Evolutionary conservation across 306 rosid genomes (phyloP), one percentile per base, ranked within the genome.

Genomic region (Quillaja saponaria): DNA sequence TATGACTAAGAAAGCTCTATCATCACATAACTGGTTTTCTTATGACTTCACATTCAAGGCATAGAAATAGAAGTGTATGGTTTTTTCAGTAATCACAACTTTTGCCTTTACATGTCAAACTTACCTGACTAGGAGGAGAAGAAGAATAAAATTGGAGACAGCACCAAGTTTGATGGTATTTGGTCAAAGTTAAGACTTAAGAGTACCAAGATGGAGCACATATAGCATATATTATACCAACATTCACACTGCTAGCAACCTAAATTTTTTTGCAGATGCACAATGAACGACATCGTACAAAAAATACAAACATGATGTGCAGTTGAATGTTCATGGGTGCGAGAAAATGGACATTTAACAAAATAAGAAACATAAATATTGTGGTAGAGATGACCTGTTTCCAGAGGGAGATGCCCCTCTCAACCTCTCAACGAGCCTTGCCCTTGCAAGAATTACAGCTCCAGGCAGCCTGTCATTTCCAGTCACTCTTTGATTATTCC

Each of bases 351-450:
- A 25, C 31, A 25, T 25, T 7, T 7, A 10, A 47, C 39, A 49
- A 40, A 10, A 63, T 8, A 49, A 62, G 47, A 31, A 35, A 66
- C 45, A 63, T 20, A 55, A 55, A 58, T 6, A 67, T 21, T 19
- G 56, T 9, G 37, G 25, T 25, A 28, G 60, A 44, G 50, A 80
- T 64, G 68, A 88, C 98, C 95, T 84, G 90, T 54, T 69, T 55
- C 44, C 55, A 7, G 84, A 69, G 13, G 67, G 61, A 58, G 95
- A 77, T 34, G 66, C 78, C 35, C 90, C 96, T 72, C 98, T 84
- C 76, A 92, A 53, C 80, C 98, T 82, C 83, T 86, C 90, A 54
- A 87, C 69, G 62, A 92, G 90, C 77, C 98, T 82, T 55, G 77
- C 90, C 72, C 94, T 71, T 33, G 98, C 98, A 57, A 86, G 92